phyloP scores from a whole-genome alignment of 306 rosid genomes.

The Cucurbita maxima region DNA sequence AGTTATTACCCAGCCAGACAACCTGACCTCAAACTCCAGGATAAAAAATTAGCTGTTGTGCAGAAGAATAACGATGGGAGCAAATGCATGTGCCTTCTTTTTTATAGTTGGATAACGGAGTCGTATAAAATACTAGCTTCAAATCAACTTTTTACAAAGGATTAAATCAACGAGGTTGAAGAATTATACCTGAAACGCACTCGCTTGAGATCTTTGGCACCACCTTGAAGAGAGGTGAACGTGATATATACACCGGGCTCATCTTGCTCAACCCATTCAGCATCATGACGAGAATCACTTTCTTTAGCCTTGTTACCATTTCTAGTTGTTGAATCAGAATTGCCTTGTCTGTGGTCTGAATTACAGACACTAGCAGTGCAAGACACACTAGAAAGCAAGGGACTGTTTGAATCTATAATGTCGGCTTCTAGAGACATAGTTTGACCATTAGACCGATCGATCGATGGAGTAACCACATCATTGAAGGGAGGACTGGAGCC shows the following conservation, averaged over 20 bases:
- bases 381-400: conserved; percentile 57
- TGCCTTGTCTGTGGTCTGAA: conserved; percentile 54
- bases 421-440: conserved; percentile 48
- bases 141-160: neutral
- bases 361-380: conserved; percentile 38
- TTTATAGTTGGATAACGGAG: neutral
- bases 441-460: conserved; percentile 55
- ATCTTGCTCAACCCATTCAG: conserved; percentile 15
- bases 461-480: conserved; percentile 39
- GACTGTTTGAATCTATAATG: conserved; percentile 51
- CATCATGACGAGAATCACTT: conserved; percentile 41
- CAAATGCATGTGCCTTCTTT: neutral
- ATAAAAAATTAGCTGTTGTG: neutral
- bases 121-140: neutral
- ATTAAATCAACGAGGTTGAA: neutral
- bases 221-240: conserved; percentile 6
- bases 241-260: conserved; percentile 16
- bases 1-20: neutral
- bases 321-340: conserved; percentile 45
- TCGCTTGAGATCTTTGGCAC: conserved; percentile 11
- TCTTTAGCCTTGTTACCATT: conserved; percentile 29
- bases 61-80: neutral
- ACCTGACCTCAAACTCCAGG: neutral
- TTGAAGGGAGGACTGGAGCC: conserved; percentile 53
- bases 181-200: conserved; percentile 13